Percentiles rank a stretch among this genome's conserved stretches.
These are phyloP conservation scores for Gossypium schwendimanii DNA, from an alignment of 441 rosid species.

Conservation along the genomic window DNA sequence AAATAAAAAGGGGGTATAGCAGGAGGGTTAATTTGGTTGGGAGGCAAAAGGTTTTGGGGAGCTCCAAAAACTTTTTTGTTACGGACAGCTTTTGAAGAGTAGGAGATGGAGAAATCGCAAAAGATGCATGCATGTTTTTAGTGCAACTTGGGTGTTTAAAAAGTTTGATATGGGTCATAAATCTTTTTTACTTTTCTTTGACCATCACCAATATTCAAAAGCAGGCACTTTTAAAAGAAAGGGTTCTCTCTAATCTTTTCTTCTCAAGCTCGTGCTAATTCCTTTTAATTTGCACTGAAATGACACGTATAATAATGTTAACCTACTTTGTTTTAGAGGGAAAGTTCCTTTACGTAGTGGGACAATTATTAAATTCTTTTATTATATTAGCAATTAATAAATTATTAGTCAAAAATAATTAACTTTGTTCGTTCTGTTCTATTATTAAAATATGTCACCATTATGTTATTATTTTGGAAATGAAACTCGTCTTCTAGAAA, in stretches of 20 bases:
- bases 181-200: not conserved
- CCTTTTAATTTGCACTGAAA: not conserved
- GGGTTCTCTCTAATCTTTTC: not conserved
- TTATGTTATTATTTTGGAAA: not conserved
- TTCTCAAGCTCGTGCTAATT: not conserved
- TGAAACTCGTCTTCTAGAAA: not conserved
- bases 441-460: not conserved
- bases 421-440: not conserved
- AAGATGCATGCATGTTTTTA: not conserved
- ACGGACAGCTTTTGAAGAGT: not conserved
- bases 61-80: not conserved
- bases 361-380: not conserved
- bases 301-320: not conserved
- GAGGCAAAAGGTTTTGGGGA: not conserved
- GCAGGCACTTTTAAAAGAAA: not conserved
- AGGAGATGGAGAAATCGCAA: not conserved
- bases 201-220: not conserved
- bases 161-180: not conserved
- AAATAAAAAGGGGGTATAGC: too few relatives aligned
- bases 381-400: not conserved
- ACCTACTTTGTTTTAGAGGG: not conserved
- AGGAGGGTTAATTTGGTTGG: not conserved
- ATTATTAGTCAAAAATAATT: not conserved
- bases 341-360: not conserved
- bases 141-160: not conserved